Evolutionary conservation across 2,329 filamentous ascomycete genomes (phyloP).

Genomic region (Fusarium kyushuense): DNA sequence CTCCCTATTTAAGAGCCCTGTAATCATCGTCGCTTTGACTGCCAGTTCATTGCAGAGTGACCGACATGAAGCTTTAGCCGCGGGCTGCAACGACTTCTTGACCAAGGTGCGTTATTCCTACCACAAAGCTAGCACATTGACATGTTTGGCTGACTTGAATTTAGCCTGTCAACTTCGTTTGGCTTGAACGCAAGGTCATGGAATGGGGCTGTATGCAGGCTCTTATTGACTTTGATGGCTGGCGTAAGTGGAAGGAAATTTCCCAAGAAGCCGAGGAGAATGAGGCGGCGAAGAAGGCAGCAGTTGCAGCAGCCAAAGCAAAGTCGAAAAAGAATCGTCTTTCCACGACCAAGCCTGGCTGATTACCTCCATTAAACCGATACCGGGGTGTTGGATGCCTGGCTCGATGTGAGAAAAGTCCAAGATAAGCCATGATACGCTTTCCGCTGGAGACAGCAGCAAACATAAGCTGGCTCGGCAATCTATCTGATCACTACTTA

Average conservation of each 20-base stretch:
- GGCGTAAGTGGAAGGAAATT: conserved; percentile 96
- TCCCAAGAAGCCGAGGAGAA: conserved; percentile 60
- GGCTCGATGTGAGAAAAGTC: neutral
- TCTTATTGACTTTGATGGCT: conserved; percentile 97
- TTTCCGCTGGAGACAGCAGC: conserved; percentile 18
- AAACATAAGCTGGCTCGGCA: conserved; percentile 23
- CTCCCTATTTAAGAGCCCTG: conserved; percentile 89
- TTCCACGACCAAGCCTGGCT: conserved; percentile 49
- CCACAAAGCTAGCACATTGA: neutral
- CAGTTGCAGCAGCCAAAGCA: conserved; percentile 50
- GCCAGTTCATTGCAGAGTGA: conserved; percentile 95
- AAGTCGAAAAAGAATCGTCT: conserved; percentile 62
- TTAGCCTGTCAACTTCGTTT: conserved; percentile 96
- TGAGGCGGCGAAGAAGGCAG: conserved; percentile 58
- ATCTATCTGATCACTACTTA: conserved; percentile 18
- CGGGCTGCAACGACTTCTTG: conserved; percentile 97
- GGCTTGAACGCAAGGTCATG: conserved; percentile 97
- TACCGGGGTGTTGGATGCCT: neutral
- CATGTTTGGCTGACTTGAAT: conserved; percentile 24
- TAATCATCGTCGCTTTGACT: conserved; percentile 97
- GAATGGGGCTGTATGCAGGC: conserved; percentile 99
- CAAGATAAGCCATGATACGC: neutral
- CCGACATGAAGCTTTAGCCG: conserved; percentile 91
- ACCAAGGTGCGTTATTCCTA: conserved; percentile 79
- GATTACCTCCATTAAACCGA: conserved; percentile 4